Percentiles rank a stretch among this genome's conserved stretches.
Conservation (phyloP, 371 early-diverging fungal genomes). For the Apophysomyces variabilis region DNA sequence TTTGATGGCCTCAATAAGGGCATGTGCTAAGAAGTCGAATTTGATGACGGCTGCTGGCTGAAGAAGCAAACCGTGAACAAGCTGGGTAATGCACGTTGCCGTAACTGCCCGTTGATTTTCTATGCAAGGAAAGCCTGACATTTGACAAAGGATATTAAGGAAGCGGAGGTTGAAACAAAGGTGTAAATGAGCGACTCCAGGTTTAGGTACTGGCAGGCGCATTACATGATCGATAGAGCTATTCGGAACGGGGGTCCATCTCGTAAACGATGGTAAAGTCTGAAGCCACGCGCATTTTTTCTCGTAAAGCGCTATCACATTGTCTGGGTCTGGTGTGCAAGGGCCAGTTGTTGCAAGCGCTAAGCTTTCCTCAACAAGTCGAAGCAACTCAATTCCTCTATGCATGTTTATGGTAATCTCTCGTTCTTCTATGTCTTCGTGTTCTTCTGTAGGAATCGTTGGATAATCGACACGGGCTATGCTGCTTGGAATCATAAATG, state of each 20-base stretch:
- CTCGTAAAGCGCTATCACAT: slow-evolving; percentile 5
- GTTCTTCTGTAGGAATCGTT: neutral
- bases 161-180: slow-evolving; percentile 24
- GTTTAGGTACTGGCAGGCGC: slow-evolving; percentile 27
- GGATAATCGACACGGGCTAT: slow-evolving; percentile 18
- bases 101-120: slow-evolving; percentile 31
- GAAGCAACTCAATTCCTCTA: slow-evolving; percentile 12
- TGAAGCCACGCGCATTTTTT: slow-evolving; percentile 20
- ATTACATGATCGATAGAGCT: slow-evolving; percentile 28
- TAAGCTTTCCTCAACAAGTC: slow-evolving; percentile 14
- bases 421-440: slow-evolving; percentile 18
- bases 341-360: neutral
- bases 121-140: slow-evolving; percentile 24
- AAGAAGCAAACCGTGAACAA: slow-evolving; percentile 31
- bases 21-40: slow-evolving; percentile 35
- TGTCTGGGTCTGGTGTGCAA: slow-evolving; percentile 8
- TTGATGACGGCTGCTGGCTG: slow-evolving; percentile 33
- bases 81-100: slow-evolving; percentile 41
- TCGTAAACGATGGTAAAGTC: slow-evolving; percentile 25
- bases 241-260: slow-evolving; percentile 34
- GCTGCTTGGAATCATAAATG: slow-evolving; percentile 36
- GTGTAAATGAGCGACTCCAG: slow-evolving; percentile 31
- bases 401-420: slow-evolving; percentile 10
- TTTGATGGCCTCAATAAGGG: slow-evolving; percentile 33
- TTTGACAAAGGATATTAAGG: slow-evolving; percentile 21